Percentiles rank a stretch among this genome's conserved stretches.
These are phyloP conservation scores for Paraphaeosphaeria sporulosa DNA, from an alignment of 2,329 filamentous ascomycete species.

Conservation along the genomic window DNA sequence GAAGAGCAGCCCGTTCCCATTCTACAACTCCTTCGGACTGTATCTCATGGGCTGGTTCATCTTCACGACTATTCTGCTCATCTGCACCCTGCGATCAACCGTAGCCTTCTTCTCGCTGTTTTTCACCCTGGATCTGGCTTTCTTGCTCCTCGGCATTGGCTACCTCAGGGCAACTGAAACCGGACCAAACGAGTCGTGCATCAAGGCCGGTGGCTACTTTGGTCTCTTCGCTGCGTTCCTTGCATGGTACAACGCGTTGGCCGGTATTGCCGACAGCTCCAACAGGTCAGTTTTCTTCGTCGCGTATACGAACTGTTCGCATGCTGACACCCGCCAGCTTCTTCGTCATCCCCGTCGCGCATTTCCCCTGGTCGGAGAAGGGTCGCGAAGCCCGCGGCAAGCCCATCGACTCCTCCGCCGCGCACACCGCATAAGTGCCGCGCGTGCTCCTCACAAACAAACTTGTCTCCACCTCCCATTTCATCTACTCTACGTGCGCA, in stretches of 20 bases:
- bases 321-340: conserved; percentile 65
- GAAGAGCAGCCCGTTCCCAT: conserved; percentile 42
- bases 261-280: conserved; percentile 62
- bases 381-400: conserved; percentile 48
- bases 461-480: not conserved
- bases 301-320: not conserved
- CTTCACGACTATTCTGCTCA: conserved; percentile 63
- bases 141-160: conserved; percentile 64
- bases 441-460: not conserved
- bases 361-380: conserved; percentile 86
- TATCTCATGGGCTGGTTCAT: conserved; percentile 69
- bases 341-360: conserved; percentile 89
- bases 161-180: conserved; percentile 57
- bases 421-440: conserved; percentile 18
- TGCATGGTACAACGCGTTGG: conserved; percentile 64
- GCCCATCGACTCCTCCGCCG: conserved; percentile 27
- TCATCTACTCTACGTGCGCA: not conserved
- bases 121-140: conserved; percentile 65
- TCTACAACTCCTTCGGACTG: conserved; percentile 63
- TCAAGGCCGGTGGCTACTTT: conserved; percentile 62
- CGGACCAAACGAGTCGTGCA: conserved; percentile 53
- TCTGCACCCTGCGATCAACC: conserved; percentile 66
- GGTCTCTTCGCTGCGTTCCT: conserved; percentile 61
- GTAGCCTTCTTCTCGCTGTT: conserved; percentile 66
- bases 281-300: conserved; percentile 52